phyloP scores from a whole-genome alignment of 2,329 filamentous ascomycete genomes.

The Exophiala sp. region DNA sequence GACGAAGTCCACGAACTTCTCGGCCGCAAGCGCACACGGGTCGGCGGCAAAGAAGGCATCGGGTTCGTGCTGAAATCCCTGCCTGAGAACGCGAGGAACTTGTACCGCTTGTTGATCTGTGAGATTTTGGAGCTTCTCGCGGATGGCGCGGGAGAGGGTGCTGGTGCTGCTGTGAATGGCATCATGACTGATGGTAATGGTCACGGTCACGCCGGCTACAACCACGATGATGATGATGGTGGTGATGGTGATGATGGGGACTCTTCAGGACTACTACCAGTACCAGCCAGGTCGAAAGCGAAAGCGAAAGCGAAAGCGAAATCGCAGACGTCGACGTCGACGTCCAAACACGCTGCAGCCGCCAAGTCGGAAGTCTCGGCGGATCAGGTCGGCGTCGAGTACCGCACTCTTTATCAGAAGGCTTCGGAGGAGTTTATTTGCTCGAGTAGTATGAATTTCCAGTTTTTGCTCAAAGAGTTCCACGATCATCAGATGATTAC shows the following conservation, averaged over 20 bases:
- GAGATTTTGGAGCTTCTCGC: constrained; percentile 70
- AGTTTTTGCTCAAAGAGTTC: constrained; percentile 92
- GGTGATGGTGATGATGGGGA: too few species aligned
- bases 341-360: neutral
- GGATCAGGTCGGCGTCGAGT: constrained; percentile 67
- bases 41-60: constrained; percentile 86
- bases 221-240: neutral
- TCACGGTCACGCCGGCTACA: constrained; percentile 31
- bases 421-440: constrained; percentile 96
- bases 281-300: neutral
- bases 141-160: constrained; percentile 33
- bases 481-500: constrained; percentile 98
- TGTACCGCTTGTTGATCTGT: constrained; percentile 78
- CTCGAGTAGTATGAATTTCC: constrained; percentile 90
- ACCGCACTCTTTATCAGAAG: constrained; percentile 86
- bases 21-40: constrained; percentile 68
- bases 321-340: constrained; percentile 20
- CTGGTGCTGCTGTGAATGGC: neutral
- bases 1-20: constrained; percentile 86
- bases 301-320: constrained; percentile 8
- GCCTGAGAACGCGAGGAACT: constrained; percentile 81
- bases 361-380: constrained; percentile 3
- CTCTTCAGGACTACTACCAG: too few species aligned
- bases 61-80: constrained; percentile 83
- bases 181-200: too few species aligned